Base-by-base conservation (phyloP, 805 yeast genomes). In the Candida quercuum region DNA sequence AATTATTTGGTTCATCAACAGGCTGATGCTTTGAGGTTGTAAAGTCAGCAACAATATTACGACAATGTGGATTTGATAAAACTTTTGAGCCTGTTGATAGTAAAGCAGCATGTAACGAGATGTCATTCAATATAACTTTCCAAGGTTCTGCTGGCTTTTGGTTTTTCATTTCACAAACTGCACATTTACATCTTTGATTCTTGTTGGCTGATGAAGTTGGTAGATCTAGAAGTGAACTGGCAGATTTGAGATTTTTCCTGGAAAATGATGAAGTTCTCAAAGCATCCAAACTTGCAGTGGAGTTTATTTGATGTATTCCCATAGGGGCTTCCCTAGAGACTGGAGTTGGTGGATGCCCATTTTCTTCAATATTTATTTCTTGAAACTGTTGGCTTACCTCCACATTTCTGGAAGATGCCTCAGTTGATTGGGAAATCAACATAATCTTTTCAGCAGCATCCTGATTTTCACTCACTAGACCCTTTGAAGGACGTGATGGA, bases 91-190 rank as follows among this genome's bases (percentile, higher is more conserved):
- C 68, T 19, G 59, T 61, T 3, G 67, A 66, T 16, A 59, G 43
- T 28, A 60, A 35, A 1, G 71, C 71, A 4, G 71, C 71, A 30
- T 57, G 59, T 31, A 64, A 46, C 1, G 69, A 63, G 0, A 60
- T 50, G 21, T 60, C 65, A 46, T 64, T 63, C 49, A 64, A 49
- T 8, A 62, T 51, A 4, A 55, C 52, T 31, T 46, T 55, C 59
- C 64, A 60, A 1, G 59, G 52, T 29, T 48, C 51, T 11, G 15
- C 36, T 19, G 31, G 33, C 7, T 33, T 34, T 3, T 21, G 33
- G 15, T 28, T 13, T 19, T 24, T 39, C 38, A 32, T 40, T 3
- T 18, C 24, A 24, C 39, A 40, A 7, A 32, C 15, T 12, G 31
- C 32, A 26, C 39, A 19, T 17, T n/a, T 15, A 13, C 43, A 34